These are phyloP conservation scores for Penicillium robsamsonii DNA, from an alignment of 495 filamentous ascomycete genomes.

Conservation along the genomic window DNA sequence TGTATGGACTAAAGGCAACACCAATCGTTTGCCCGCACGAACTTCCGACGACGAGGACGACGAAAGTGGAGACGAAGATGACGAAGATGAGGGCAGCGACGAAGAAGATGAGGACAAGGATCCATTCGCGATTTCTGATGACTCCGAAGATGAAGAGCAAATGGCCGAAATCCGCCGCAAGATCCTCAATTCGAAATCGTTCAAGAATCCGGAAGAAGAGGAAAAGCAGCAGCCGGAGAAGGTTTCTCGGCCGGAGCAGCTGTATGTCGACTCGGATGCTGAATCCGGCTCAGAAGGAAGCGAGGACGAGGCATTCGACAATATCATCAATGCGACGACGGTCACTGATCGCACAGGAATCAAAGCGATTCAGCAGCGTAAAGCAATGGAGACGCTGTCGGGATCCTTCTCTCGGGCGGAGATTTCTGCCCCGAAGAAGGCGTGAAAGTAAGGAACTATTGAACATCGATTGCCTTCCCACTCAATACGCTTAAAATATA, in stretches of 20 bases:
- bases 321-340: slow-evolving; percentile 85
- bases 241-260: slow-evolving; percentile 48
- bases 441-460: slow-evolving; percentile 31
- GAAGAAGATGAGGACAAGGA: slow-evolving; percentile 55
- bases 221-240: slow-evolving; percentile 55
- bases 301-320: slow-evolving; percentile 75
- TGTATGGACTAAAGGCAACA: slow-evolving; percentile 83
- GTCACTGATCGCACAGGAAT: slow-evolving; percentile 81
- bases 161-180: slow-evolving; percentile 88
- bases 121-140: slow-evolving; percentile 70
- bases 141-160: slow-evolving; percentile 78
- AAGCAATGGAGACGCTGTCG: slow-evolving; percentile 45
- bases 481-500: background rate
- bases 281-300: slow-evolving; percentile 71
- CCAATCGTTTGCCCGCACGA: slow-evolving; percentile 59
- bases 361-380: slow-evolving; percentile 53
- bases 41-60: slow-evolving; percentile 54
- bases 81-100: slow-evolving; percentile 44
- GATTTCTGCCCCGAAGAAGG: slow-evolving; percentile 59
- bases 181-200: slow-evolving; percentile 82
- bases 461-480: background rate
- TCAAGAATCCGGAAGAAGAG: slow-evolving; percentile 59
- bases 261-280: slow-evolving; percentile 63
- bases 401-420: slow-evolving; percentile 63
- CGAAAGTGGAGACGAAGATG: slow-evolving; percentile 52